Percentiles rank a stretch among this genome's conserved stretches.
Conservation (phyloP, 2,329 filamentous ascomycete species). For the Rutstroemia sp. region DNA sequence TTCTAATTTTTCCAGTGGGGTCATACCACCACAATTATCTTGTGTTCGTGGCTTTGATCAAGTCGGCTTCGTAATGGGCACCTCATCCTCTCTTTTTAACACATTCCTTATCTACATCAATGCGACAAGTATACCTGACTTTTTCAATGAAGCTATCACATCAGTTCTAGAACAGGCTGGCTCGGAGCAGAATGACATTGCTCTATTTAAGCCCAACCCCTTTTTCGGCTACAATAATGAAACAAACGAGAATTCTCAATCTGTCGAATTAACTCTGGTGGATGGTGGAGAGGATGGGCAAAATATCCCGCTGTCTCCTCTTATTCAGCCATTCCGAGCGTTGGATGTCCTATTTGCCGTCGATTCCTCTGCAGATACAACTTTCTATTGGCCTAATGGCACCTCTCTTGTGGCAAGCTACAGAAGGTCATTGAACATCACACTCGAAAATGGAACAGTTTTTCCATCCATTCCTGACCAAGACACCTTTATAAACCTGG, state of each 20-base stretch:
- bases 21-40: constrained; percentile 43
- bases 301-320: constrained; percentile 70
- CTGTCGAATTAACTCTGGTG: constrained; percentile 57
- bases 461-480: constrained; percentile 67
- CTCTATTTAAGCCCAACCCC: too few relatives aligned
- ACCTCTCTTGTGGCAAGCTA: constrained; percentile 69
- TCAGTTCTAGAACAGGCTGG: too few relatives aligned
- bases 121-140: constrained; percentile 41
- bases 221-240: constrained; percentile 45
- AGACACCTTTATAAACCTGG: constrained; percentile 72
- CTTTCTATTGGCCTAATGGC: constrained; percentile 66
- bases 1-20: constrained; percentile 60
- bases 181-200: too few relatives aligned
- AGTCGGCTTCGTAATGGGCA: constrained; percentile 76
- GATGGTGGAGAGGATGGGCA: constrained; percentile 73
- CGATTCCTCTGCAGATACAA: constrained; percentile 69
- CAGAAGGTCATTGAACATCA: constrained; percentile 45
- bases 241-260: constrained; percentile 49
- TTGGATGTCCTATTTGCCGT: constrained; percentile 78
- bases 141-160: too few relatives aligned
- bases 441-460: constrained; percentile 56
- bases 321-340: constrained; percentile 63
- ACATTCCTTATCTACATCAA: constrained; percentile 66
- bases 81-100: constrained; percentile 80
- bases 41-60: constrained; percentile 81